Base-by-base conservation (phyloP, 2,329 filamentous ascomycete species). In the Colletotrichum simmondsii region DNA sequence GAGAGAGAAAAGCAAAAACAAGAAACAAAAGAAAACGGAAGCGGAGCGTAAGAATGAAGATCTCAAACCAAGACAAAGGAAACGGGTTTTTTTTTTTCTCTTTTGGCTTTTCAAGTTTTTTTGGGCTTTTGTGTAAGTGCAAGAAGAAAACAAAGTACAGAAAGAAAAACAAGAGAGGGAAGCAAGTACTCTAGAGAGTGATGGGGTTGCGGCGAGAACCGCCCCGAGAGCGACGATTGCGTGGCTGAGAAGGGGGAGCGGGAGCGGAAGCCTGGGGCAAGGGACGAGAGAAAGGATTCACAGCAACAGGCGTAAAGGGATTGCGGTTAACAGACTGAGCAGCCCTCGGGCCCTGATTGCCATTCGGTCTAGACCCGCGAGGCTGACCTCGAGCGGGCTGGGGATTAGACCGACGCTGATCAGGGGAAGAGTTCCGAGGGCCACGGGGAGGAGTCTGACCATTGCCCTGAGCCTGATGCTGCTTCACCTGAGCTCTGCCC, bases 81-180 rank as follows among this genome's bases (percentile, higher is more conserved):
- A 26, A 26, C 12, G 49, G 22, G 19, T 11, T 10, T 4, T 65
- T 65, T 22, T 46, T 65, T 60, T 60, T 14, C n/a, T n/a, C 19
- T 24, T 28, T 46, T 22, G 46, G 46, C 52, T 65, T 65, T 53
- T 26, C n/a, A 42, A 22, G 10, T 65, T 42, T 65, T 65, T 65
- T 65, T n/a, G n/a, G 35, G 63, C 16, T 63, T 53, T 63, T 28
- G 19, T n/a, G 28, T 42, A 14, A 12, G 37, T 46, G 11, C 16
- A 6, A 19, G 8, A 22, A 14, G 24, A 49, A 49, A 49, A 10
- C 28, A 14, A 14, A 7, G 12, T n/a, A 11, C 12, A 28, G 32
- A 35, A 12, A 46, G 16, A 10, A 22, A 6, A n/a, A 16, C 19
- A 49, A 11, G 19, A 49, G 8, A n/a, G 19, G 42, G 42, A 49